phyloP scores from a whole-genome alignment of 495 filamentous ascomycete species.

The Massariosphaeria phaeospora region DNA sequence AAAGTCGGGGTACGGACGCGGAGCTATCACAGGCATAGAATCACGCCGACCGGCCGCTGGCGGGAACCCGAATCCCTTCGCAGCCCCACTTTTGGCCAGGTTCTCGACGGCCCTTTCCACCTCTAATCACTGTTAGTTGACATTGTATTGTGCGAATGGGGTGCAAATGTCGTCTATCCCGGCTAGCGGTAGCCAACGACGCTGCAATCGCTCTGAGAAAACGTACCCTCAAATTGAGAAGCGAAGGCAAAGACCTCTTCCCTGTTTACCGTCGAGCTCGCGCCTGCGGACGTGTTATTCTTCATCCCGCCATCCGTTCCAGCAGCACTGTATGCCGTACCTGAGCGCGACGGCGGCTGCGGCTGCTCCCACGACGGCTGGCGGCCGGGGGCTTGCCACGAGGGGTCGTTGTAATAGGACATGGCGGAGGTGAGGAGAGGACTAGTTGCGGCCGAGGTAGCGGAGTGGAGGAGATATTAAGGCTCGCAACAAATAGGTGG shows the following conservation, averaged over 20 bases:
- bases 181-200: background rate
- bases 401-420: constrained; percentile 88
- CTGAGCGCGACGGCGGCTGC: constrained; percentile 79
- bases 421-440: constrained; percentile 44
- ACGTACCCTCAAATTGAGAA: constrained; percentile 89
- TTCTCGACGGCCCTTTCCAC: constrained; percentile 95
- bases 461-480: constrained; percentile 5
- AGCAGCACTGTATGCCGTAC: constrained; percentile 47
- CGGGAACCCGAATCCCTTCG: constrained; percentile 72
- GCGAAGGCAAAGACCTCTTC: constrained; percentile 77
- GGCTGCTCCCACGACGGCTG: constrained; percentile 78
- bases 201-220: background rate
- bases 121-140: constrained; percentile 53
- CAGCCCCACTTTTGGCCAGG: constrained; percentile 90
- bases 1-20: constrained; percentile 53
- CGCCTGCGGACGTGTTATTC: constrained; percentile 52
- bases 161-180: background rate
- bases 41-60: constrained; percentile 66
- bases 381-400: constrained; percentile 64
- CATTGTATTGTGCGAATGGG: background rate
- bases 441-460: constrained; percentile 10
- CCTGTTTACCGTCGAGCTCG: constrained; percentile 56
- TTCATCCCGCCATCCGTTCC: background rate
- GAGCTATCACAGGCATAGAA: constrained; percentile 67
- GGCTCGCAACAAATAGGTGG: constrained; percentile 21